Evolutionary conservation across 2,329 filamentous ascomycete genomes (phyloP).

Genomic region (Aspergillus sp.): DNA sequence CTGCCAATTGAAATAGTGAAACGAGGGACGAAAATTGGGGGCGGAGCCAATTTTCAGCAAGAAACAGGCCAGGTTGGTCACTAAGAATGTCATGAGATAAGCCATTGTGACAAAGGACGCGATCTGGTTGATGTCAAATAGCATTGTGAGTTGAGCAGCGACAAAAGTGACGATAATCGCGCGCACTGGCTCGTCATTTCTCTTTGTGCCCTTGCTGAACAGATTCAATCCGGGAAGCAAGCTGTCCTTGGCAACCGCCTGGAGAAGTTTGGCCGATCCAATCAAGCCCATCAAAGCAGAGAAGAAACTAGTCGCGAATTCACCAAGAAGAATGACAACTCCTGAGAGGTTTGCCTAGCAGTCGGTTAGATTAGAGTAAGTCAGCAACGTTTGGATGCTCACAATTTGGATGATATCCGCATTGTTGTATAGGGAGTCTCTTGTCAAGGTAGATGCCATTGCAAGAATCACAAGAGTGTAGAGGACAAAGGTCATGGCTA

Average conservation of each 20-base stretch:
- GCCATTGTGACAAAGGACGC: conserved; percentile 89
- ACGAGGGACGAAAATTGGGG: conserved; percentile 84
- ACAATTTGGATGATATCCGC: conserved; percentile 76
- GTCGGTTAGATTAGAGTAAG: conserved; percentile 8
- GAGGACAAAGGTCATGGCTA: conserved; percentile 71
- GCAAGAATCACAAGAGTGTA: conserved; percentile 77
- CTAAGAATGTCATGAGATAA: conserved; percentile 88
- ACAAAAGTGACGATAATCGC: conserved; percentile 75
- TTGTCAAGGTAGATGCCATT: conserved; percentile 73
- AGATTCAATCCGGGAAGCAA: conserved; percentile 72
- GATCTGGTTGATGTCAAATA: conserved; percentile 83
- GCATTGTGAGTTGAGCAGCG: conserved; percentile 75
- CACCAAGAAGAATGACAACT: conserved; percentile 72
- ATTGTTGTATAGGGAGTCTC: conserved; percentile 70
- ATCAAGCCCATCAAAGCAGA: conserved; percentile 86
- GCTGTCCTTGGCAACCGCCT: conserved; percentile 77
- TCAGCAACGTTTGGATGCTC: conserved; percentile 21
- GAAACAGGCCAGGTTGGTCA: conserved; percentile 85
- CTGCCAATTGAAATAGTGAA: conserved; percentile 86
- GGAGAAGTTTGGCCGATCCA: conserved; percentile 78
- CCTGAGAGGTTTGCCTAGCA: conserved; percentile 69
- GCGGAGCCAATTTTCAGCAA: conserved; percentile 82
- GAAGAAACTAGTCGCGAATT: conserved; percentile 80
- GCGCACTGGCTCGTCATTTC: conserved; percentile 70
- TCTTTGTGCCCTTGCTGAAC: conserved; percentile 72